These are phyloP conservation scores for Ceratorhiza oryzae-sativae DNA, from an alignment of 1,284 basidiomycete genomes.

Conservation along the genomic window DNA sequence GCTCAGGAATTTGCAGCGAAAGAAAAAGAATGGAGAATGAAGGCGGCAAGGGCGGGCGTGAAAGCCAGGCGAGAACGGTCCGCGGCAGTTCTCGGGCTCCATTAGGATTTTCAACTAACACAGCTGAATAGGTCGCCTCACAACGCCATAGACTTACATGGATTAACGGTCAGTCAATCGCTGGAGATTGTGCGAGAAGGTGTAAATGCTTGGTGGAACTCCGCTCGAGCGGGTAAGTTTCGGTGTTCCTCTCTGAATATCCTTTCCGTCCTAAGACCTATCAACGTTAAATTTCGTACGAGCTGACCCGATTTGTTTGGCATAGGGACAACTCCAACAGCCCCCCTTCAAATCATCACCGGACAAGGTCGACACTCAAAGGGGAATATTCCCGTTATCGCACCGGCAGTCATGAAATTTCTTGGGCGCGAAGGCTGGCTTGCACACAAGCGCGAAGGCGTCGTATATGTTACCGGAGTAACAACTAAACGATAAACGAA, in stretches of 20 bases:
- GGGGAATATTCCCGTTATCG: conserved; percentile 36
- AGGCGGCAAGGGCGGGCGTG: conserved; percentile 34
- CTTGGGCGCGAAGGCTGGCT: conserved; percentile 34
- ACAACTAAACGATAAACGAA: neutral
- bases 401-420: conserved; percentile 29
- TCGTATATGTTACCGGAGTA: conserved; percentile 35
- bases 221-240: conserved; percentile 30
- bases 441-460: conserved; percentile 27
- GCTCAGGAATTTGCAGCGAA: conserved; percentile 29
- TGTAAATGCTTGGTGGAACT: conserved; percentile 39
- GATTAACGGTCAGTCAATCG: conserved; percentile 35
- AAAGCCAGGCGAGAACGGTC: conserved; percentile 27
- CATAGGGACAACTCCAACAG: conserved; percentile 1
- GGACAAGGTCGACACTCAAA: conserved; percentile 30
- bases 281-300: too few species aligned
- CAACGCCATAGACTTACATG: conserved; percentile 40
- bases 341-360: conserved; percentile 32
- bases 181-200: conserved; percentile 38
- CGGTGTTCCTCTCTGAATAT: neutral
- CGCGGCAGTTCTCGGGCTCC: neutral
- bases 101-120: neutral
- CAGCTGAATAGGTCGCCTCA: neutral
- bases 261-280: too few species aligned
- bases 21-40: conserved; percentile 39
- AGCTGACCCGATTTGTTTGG: too few species aligned